Evolutionary conservation across 2,329 filamentous ascomycete genomes (phyloP).

Genomic region (Neopestalotiopsis rosae): DNA sequence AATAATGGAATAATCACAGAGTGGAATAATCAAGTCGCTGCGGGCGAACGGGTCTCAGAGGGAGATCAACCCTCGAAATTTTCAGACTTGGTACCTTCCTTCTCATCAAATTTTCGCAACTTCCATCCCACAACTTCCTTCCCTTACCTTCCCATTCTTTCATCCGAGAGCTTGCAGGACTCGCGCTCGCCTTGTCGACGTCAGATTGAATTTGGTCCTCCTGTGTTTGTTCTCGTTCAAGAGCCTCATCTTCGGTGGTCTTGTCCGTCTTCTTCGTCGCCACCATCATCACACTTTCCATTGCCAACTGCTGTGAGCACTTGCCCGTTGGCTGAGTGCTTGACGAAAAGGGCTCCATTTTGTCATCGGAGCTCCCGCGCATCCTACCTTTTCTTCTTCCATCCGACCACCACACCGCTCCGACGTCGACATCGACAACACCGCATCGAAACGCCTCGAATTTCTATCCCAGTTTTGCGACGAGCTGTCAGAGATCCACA

Average conservation of each 20-base stretch:
- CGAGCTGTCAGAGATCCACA: constrained; percentile 31
- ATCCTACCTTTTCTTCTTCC: background rate
- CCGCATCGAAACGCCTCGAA: constrained; percentile 2
- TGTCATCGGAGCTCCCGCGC: background rate
- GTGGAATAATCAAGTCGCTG: background rate
- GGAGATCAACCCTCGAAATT: background rate
- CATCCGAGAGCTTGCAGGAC: background rate
- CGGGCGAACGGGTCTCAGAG: background rate
- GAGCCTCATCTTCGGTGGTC: background rate
- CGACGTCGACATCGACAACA: constrained; percentile 9
- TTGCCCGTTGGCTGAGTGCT: background rate
- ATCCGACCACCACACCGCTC: background rate
- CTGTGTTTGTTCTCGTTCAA: background rate
- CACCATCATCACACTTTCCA: constrained; percentile 1
- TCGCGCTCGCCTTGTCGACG: background rate
- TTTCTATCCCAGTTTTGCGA: constrained; percentile 24
- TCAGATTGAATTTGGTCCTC: background rate
- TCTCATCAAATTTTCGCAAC: background rate
- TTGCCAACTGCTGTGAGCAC: background rate
- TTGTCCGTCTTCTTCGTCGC: background rate
- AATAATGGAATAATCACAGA: background rate
- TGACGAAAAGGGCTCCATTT: background rate
- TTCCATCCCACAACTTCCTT: background rate
- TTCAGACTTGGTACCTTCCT: background rate
- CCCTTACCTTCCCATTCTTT: background rate